phyloP scores from a whole-genome alignment of 495 filamentous ascomycete species.

The Aspergillus kassunensis region DNA sequence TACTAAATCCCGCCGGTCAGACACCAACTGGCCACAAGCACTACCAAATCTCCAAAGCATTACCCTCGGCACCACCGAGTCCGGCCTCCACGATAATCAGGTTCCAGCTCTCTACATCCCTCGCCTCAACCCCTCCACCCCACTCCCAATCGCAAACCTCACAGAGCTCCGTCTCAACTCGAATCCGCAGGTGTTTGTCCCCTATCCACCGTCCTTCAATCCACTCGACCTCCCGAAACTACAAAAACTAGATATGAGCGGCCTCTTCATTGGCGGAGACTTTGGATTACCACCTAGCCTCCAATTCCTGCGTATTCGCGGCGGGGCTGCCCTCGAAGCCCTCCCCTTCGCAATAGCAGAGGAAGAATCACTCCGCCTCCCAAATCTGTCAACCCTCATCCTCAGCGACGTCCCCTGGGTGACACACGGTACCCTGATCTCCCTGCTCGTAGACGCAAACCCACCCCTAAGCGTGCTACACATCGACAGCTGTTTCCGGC shows the following conservation, averaged over 20 bases:
- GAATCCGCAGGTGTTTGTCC: slow-evolving; percentile 20
- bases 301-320: slow-evolving; percentile 29
- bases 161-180: slow-evolving; percentile 35
- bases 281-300: slow-evolving; percentile 28
- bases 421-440: slow-evolving; percentile 9
- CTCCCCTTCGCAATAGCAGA: slow-evolving; percentile 12
- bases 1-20: slow-evolving; percentile 15
- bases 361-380: slow-evolving; percentile 12
- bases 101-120: slow-evolving; percentile 22
- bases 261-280: slow-evolving; percentile 18
- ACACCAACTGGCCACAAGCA: slow-evolving; percentile 22
- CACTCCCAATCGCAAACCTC: slow-evolving; percentile 30
- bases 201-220: slow-evolving; percentile 20
- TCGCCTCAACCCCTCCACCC: neutral
- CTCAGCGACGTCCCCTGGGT: slow-evolving; percentile 29
- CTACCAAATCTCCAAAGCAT: slow-evolving; percentile 37
- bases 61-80: slow-evolving; percentile 21
- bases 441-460: slow-evolving; percentile 20
- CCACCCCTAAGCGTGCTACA: slow-evolving; percentile 27
- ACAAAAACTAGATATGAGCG: slow-evolving; percentile 30
- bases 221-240: slow-evolving; percentile 19
- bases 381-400: slow-evolving; percentile 31
- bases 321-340: slow-evolving; percentile 19
- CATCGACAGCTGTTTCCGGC: slow-evolving; percentile 26
- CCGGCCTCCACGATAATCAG: neutral